These are phyloP conservation scores for Coriaria nepalensis DNA, from an alignment of 306 rosid genomes.

Conservation along the genomic window DNA sequence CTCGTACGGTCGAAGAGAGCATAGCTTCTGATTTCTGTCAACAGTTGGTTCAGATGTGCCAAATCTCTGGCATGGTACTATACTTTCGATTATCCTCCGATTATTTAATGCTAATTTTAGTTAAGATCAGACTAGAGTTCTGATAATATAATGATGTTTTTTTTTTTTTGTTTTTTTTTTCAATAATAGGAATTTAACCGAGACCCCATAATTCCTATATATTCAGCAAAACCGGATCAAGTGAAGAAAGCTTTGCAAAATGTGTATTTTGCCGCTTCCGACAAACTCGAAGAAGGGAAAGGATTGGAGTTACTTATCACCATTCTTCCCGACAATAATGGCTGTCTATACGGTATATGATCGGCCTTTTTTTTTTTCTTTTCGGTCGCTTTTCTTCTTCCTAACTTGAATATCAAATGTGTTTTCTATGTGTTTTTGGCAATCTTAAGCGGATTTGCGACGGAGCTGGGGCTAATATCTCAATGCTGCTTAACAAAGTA, in stretches of 20 bases:
- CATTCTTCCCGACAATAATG: slow-evolving; percentile 81
- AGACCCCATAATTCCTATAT: slow-evolving; percentile 55
- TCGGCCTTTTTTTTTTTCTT: too few relatives aligned
- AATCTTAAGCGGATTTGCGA: slow-evolving; percentile 63
- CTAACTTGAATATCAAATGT: too few relatives aligned
- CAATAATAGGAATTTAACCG: slow-evolving; percentile 49
- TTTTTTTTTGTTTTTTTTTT: slow-evolving; percentile 3
- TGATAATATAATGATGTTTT: background rate
- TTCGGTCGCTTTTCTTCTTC: too few relatives aligned
- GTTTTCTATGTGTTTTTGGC: too few relatives aligned
- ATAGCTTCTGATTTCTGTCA: slow-evolving; percentile 41
- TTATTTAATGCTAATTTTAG: background rate
- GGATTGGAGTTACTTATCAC: slow-evolving; percentile 79
- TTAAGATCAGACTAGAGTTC: background rate
- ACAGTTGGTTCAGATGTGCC: slow-evolving; percentile 47
- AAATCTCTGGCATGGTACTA: slow-evolving; percentile 47
- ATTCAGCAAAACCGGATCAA: slow-evolving; percentile 61
- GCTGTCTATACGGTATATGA: slow-evolving; percentile 74
- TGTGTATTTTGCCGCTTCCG: slow-evolving; percentile 49
- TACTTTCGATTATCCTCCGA: slow-evolving; percentile 6
- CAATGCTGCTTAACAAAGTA: slow-evolving; percentile 62
- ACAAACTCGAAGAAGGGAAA: slow-evolving; percentile 30
- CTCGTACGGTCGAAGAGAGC: slow-evolving; percentile 34
- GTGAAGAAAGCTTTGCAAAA: slow-evolving; percentile 64
- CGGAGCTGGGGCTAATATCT: slow-evolving; percentile 54